These are phyloP conservation scores for Flaveria robusta DNA, from an alignment of 129 eudicot genomes.

Conservation along the genomic window DNA sequence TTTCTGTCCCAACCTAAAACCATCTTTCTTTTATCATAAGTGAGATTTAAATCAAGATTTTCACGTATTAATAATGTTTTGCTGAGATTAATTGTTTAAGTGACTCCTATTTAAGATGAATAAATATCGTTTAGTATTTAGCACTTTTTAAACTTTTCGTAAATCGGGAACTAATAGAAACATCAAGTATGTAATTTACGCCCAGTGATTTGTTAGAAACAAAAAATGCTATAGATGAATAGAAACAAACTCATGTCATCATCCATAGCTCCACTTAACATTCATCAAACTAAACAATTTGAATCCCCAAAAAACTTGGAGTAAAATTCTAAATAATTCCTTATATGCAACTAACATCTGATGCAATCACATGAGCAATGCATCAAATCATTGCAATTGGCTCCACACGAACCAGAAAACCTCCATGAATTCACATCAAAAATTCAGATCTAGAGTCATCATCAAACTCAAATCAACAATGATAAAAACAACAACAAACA, in stretches of 20 bases:
- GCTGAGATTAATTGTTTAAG: no score
- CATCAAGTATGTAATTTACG: no score
- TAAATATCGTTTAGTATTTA: no score
- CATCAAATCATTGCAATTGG: constrained; percentile 15
- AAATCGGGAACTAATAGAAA: no score
- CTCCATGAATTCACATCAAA: constrained; percentile 14
- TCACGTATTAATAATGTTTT: no score
- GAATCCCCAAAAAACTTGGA: constrained; percentile 24
- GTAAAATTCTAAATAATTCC: not conserved
- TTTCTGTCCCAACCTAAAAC: no score
- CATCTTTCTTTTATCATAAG: no score
- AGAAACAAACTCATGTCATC: not conserved
- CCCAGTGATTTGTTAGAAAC: not conserved
- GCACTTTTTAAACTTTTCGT: no score
- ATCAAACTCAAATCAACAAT: not conserved
- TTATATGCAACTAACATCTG: not conserved
- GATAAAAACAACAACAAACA: not conserved
- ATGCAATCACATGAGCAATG: not conserved
- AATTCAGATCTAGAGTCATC: constrained; percentile 23
- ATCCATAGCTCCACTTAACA: not conserved
- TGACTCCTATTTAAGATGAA: no score
- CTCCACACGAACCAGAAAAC: constrained; percentile 20
- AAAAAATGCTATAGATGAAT: not conserved
- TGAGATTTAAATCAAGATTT: no score
- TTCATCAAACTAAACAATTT: not conserved